Evolutionary conservation across 2,329 filamentous ascomycete genomes (phyloP), one percentile per base, ranked within the genome.

Genomic region (Epichloe sp.): DNA sequence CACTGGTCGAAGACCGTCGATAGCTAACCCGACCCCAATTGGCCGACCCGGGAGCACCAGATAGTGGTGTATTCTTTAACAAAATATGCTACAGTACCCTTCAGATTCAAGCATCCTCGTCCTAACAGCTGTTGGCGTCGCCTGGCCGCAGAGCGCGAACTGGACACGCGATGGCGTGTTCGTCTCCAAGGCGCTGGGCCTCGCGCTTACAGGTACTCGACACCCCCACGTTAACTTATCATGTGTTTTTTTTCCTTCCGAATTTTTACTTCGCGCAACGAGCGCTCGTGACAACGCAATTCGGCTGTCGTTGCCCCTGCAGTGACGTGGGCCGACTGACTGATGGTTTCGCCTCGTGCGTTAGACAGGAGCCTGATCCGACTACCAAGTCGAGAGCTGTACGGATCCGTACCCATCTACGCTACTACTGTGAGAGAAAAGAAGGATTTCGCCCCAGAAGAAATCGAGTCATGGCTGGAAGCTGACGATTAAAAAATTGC

Each of bases 331-430:
- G n/a, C n/a, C 4, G 5, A 17, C 8, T 15, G 14, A 31, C 42
- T 50, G 23, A 46, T 10, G 14, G 3, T 36, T 17, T 10, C 6
- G 31, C 31, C 14, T n/a, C 31, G 15, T 10, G 10, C 8, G 3
- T 4, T 60, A 94, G 88, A 55, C 87, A 95, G 60, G 76, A 82
- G 61, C 82, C 87, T 23, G 93, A 97, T 65, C 71, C 86, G 26
- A 68, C 82, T 2, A 95, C 91, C 55, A 91, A 94, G 54, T 78
- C 93, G 26, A 82, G 93, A 61, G 93, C 91, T 45, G 89, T 96
- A 21, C 19, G 19, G 19, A 21, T 21, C 19, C 19, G 19, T 3
- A 8, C 93, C 93, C 50, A 97, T 98, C 65, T 97, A 97, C 66
- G 89, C 91, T 14, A 90, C 90, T 5, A 91, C 85, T n/a, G 77